Percentiles rank a stretch among this genome's conserved stretches.
Evolutionary conservation across 768 basidiomycete genomes (phyloP).

Genomic region (Crucibulum laeve): DNA sequence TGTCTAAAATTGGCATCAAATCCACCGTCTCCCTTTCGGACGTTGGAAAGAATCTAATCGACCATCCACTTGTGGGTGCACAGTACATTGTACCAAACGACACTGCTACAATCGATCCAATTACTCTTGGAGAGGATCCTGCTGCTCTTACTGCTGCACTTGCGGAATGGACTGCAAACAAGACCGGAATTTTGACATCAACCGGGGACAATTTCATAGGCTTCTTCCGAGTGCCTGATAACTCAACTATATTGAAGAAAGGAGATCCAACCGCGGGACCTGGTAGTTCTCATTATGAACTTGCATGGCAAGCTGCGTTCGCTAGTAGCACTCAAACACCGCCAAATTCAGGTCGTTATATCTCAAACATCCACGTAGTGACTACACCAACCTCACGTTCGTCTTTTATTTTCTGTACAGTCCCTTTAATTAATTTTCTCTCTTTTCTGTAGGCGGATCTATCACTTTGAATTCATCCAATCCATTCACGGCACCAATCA

Average conservation of each 20-base stretch:
- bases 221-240: conserved; percentile 13
- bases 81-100: conserved; percentile 11
- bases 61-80: conserved; percentile 14
- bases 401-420: too few species aligned
- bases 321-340: not conserved
- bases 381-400: not conserved
- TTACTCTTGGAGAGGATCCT: not conserved
- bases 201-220: conserved; percentile 11
- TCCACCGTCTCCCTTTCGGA: conserved; percentile 20
- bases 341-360: not conserved
- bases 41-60: conserved; percentile 23
- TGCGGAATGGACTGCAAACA: conserved; percentile 8
- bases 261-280: conserved; percentile 18
- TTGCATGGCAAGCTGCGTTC: not conserved
- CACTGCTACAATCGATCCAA: conserved; percentile 6
- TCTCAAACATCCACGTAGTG: not conserved
- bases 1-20: conserved; percentile 15
- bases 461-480: too few species aligned
- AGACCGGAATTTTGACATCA: conserved; percentile 10
- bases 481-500: too few species aligned
- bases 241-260: conserved; percentile 4
- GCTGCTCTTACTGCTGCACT: conserved; percentile 6
- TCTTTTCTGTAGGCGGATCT: too few species aligned
- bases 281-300: conserved; percentile 16
- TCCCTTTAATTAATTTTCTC: too few species aligned